Conservation (phyloP, 345 rosid species). For the Ceriops tagal region DNA sequence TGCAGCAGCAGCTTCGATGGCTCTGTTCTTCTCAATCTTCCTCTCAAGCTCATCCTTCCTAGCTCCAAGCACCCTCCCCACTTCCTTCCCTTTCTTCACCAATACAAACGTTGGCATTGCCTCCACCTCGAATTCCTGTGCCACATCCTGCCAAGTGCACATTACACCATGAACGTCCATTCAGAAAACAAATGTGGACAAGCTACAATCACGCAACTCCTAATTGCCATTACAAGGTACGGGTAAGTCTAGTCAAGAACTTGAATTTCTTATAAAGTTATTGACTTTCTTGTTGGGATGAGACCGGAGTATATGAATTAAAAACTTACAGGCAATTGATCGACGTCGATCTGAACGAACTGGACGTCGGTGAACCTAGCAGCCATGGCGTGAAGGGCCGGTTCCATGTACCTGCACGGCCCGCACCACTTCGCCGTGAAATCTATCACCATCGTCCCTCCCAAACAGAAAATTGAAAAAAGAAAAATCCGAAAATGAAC, state of each 20-base stretch:
- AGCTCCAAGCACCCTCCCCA: conserved; percentile 66
- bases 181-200: background rate
- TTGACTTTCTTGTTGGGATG: too few species aligned
- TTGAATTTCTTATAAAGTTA: too few species aligned
- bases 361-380: conserved; percentile 44
- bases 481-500: background rate
- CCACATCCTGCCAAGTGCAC: conserved; percentile 48
- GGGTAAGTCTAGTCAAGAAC: too few species aligned
- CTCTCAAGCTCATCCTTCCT: conserved; percentile 54
- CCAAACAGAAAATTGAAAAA: background rate
- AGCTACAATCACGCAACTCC: too few species aligned
- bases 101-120: conserved; percentile 93
- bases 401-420: conserved; percentile 73
- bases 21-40: conserved; percentile 43
- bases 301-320: too few species aligned
- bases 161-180: too few species aligned
- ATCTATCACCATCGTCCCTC: conserved; percentile 60
- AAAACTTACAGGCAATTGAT: conserved; percentile 61
- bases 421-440: conserved; percentile 89
- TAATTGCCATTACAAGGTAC: too few species aligned
- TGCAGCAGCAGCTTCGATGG: background rate
- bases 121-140: conserved; percentile 62
- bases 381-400: conserved; percentile 47
- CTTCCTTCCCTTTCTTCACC: conserved; percentile 68
- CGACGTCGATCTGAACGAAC: conserved; percentile 85